Percentiles rank a stretch among this genome's conserved stretches.
Evolutionary conservation across 83 land plant genomes (phyloP).

Genomic region (Thuja plicata): DNA sequence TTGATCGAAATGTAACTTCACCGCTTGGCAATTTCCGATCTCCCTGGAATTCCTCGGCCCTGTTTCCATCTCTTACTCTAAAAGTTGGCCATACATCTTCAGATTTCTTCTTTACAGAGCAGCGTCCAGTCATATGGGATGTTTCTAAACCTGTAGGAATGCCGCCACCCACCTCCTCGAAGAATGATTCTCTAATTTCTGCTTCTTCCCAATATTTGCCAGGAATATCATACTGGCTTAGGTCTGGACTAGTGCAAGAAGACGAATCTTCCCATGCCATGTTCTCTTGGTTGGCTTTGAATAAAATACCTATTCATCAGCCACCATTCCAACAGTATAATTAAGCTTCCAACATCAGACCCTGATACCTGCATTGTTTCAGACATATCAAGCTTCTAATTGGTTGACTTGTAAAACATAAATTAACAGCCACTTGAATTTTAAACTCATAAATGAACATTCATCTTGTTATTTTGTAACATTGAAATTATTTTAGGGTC

Average conservation of each 20-base stretch:
- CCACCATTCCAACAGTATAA: not conserved
- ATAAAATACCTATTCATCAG: not conserved
- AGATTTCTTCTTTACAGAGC: slow-evolving; percentile 5
- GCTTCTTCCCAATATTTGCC: slow-evolving; percentile 8
- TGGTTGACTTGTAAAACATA: not conserved
- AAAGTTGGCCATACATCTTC: slow-evolving; percentile 12
- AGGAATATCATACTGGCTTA: not conserved
- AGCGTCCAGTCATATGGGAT: not conserved
- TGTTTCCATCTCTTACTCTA: not conserved
- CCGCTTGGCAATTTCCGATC: not conserved
- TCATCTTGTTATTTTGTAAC: not conserved
- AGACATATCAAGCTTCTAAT: not conserved
- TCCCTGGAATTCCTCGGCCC: not conserved
- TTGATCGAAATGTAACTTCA: slow-evolving; percentile 2
- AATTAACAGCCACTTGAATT: not conserved
- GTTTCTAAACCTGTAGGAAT: not conserved
- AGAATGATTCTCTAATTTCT: slow-evolving; percentile 3
- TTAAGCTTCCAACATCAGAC: not conserved
- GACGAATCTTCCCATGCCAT: slow-evolving; percentile 4
- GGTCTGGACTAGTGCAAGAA: not conserved
- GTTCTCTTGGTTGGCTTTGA: not conserved
- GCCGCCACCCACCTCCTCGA: not conserved
- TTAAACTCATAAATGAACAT: not conserved
- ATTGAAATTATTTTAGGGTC: not conserved
- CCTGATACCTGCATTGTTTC: not conserved